Evolutionary conservation across 345 rosid genomes (phyloP).

Genomic region (Gossypium arboreum): DNA sequence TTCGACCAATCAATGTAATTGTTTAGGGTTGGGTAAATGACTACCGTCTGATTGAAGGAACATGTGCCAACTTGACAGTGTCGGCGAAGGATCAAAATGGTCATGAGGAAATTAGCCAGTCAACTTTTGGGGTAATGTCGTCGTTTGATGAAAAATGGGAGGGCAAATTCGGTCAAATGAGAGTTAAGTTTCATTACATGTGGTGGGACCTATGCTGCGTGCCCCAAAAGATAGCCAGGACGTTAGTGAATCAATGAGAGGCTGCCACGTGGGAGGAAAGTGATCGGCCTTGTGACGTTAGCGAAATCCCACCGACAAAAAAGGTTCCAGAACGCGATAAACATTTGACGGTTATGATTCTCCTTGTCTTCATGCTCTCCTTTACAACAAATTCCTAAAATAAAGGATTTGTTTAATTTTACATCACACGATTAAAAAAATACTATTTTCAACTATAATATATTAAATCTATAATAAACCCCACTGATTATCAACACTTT

Average conservation of each 20-base stretch:
- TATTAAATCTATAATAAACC: too few species aligned
- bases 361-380: background rate
- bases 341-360: slow-evolving; percentile 4
- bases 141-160: background rate
- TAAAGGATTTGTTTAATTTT: background rate
- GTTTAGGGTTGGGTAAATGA: background rate
- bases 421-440: too few species aligned
- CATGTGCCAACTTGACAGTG: background rate
- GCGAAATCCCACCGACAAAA: slow-evolving; percentile 7
- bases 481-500: too few species aligned
- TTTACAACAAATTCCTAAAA: background rate
- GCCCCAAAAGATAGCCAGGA: background rate
- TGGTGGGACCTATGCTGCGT: background rate
- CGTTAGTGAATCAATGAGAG: background rate
- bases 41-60: background rate
- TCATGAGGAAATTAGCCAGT: too few species aligned
- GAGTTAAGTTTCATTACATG: background rate
- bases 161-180: background rate
- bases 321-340: background rate
- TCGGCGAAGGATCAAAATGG: slow-evolving; percentile 1
- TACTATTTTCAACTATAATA: too few species aligned
- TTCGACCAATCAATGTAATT: background rate
- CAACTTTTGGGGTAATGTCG: background rate
- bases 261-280: background rate
- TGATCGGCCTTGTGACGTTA: background rate